Base-by-base conservation (phyloP, 495 filamentous ascomycete species). In the Hypomontagnella monticulosa region DNA sequence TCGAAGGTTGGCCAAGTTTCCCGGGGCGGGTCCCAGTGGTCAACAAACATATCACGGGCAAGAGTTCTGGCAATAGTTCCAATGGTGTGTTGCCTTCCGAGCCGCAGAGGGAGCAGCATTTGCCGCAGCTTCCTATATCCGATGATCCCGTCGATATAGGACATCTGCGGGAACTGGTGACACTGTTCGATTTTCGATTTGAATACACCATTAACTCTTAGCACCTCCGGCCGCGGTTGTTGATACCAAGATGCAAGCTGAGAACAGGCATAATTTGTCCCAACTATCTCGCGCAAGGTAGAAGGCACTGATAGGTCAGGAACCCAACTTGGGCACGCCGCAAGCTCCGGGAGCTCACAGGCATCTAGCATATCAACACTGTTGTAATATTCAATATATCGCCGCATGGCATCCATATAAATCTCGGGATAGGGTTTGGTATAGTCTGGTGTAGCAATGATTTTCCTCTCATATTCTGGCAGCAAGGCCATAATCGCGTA, bases 291-390 rank as follows among this genome's bases (percentile, higher is more conserved):
- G 0, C 1, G 2, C 10, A 41, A 3, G 1, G 8, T 30, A 3
- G 27, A 9, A 16, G 9, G 15, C 20, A 37, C 36, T 8, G 62
- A 66, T 49, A 56, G 60, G 20, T 66, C 44, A 20, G 56, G 56
- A 19, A 60, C 56, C 63, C 63, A 66, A 8, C 56, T 66, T 19
- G 63, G 43, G 20, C 42, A 56, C 11, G 51, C n/a, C 23, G 41
- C 14, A 12, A 1, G 32, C 4, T 32, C 37, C 6, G 27, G 43
- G 12, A 33, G 15, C 14, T 51, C 27, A 30, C 63, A 60, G 10
- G 12, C 4, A 6, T 0, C 1, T 11, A 60, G 37, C 4, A 66
- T 46, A 5, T 12, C 14, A 2, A 66, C 15, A 4, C 8, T 14
- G 4, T 12, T 1, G 8, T 33, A 32, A 18, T 7, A 1, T 2